Percentiles rank a stretch among this genome's conserved stretches.
Evolutionary conservation across 169 alveolate species (phyloP).

Genomic region (Perkinsus olseni): DNA sequence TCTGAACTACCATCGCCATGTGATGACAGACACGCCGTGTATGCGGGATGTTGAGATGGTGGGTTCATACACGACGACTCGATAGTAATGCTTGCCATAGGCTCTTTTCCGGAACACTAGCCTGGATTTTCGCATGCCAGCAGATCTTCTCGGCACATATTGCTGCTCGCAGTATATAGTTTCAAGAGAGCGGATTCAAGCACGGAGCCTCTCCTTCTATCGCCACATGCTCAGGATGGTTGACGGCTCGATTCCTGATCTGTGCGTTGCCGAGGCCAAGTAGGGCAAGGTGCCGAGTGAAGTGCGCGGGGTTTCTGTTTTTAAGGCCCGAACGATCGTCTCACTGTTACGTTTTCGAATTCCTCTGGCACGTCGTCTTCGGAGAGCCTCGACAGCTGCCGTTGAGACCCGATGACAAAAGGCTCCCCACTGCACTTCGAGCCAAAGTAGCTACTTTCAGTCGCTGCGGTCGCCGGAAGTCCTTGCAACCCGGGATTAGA

Average conservation of each 20-base stretch:
- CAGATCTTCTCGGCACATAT: background rate
- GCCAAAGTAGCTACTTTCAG: background rate
- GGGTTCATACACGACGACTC: background rate
- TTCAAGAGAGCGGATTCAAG: background rate
- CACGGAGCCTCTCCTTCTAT: background rate
- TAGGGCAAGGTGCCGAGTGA: background rate
- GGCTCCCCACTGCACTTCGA: constrained; percentile 1
- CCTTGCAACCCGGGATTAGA: too few relatives aligned
- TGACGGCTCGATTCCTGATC: background rate
- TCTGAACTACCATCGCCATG: background rate
- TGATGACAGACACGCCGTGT: background rate
- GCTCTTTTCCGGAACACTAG: background rate
- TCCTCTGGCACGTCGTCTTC: constrained; percentile 9
- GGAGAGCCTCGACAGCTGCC: background rate
- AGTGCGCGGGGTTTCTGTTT: background rate
- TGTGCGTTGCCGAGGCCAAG: background rate
- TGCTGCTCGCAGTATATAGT: background rate
- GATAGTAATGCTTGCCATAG: background rate
- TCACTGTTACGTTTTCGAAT: constrained; percentile 8
- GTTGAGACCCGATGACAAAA: background rate
- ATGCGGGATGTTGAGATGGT: background rate
- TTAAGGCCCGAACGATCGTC: background rate
- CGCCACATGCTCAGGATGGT: background rate
- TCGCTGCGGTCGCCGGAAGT: too few relatives aligned
- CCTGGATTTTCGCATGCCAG: background rate